Percentiles rank a stretch among this genome's conserved stretches.
These are phyloP conservation scores for Nematodospora anomalae DNA, from an alignment of 1,139 yeast genomes.

Conservation along the genomic window DNA sequence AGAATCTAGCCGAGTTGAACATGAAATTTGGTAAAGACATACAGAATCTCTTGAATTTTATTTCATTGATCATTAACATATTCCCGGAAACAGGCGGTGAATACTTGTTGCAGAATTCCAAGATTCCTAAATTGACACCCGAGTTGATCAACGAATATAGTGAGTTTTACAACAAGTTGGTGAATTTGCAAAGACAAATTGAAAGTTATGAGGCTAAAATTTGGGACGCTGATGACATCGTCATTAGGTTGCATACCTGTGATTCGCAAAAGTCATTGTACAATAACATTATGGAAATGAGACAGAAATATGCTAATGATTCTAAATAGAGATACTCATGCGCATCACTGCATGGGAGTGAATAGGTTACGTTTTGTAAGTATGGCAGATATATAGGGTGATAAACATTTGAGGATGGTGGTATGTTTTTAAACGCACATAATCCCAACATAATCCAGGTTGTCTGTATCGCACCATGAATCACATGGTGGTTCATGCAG, in stretches of 20 bases:
- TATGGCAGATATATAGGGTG: too few species aligned
- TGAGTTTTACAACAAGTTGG: conserved; percentile 24
- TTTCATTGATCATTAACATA: conserved; percentile 30
- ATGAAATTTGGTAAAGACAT: conserved; percentile 22
- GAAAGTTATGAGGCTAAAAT: conserved; percentile 34
- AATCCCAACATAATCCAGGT: too few species aligned
- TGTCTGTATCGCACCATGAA: too few species aligned
- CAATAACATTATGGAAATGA: conserved; percentile 29
- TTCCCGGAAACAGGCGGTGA: conserved; percentile 40
- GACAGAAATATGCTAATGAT: conserved; percentile 29
- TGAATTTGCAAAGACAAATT: conserved; percentile 26
- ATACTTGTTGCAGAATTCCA: conserved; percentile 40
- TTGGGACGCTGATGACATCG: conserved; percentile 45
- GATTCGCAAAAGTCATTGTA: conserved; percentile 11
- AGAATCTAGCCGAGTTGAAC: conserved; percentile 38
- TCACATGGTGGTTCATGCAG: too few species aligned
- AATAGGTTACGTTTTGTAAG: background rate
- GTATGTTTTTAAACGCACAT: too few species aligned
- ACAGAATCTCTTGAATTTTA: conserved; percentile 29
- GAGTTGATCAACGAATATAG: conserved; percentile 24
- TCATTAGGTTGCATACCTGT: conserved; percentile 29
- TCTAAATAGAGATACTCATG: conserved; percentile 24
- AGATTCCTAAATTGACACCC: conserved; percentile 40
- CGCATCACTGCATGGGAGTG: too few species aligned
- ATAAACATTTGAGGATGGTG: too few species aligned